phyloP scores from a whole-genome alignment of 129 eudicot species.

The Flaveria robusta region DNA sequence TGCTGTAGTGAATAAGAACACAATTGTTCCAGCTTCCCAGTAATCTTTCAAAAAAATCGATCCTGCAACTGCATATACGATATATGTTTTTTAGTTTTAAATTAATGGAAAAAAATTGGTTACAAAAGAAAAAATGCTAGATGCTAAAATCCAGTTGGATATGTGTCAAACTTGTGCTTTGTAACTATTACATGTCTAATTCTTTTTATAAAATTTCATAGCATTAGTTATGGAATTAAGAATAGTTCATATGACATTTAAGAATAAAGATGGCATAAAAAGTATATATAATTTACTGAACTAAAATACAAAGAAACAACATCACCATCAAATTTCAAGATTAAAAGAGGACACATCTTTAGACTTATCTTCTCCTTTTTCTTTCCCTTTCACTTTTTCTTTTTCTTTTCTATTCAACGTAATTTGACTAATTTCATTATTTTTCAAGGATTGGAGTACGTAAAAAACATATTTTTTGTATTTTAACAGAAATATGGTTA shows the following conservation, averaged over 20 bases:
- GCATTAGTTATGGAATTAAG: conserved; percentile 2
- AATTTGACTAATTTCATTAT: background rate
- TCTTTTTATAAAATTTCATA: background rate
- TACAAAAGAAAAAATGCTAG: too few species aligned
- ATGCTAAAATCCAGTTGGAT: too few species aligned
- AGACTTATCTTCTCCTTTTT: background rate
- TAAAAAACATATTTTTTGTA: too few species aligned
- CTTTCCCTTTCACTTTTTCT: conserved; percentile 1
- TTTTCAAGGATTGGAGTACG: background rate
- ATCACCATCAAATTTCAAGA: conserved; percentile 1
- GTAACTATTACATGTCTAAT: background rate
- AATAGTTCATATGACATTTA: conserved; percentile 3
- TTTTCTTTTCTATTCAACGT: background rate
- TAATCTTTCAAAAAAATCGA: conserved; percentile 59
- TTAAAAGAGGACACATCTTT: background rate
- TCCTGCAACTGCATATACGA: conserved; percentile 54
- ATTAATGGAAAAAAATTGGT: too few species aligned
- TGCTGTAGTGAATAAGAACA: conserved; percentile 63
- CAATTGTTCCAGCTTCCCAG: conserved; percentile 78
- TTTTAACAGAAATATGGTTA: background rate
- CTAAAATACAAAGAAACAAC: conserved; percentile 14
- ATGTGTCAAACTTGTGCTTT: background rate
- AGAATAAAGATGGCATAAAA: background rate
- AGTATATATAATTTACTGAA: background rate
- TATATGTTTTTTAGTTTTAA: background rate